Evolutionary conservation across 208 protist genomes (phyloP), one percentile per base, ranked within the genome.

Genomic region (Jaenimonas drosophilae): DNA sequence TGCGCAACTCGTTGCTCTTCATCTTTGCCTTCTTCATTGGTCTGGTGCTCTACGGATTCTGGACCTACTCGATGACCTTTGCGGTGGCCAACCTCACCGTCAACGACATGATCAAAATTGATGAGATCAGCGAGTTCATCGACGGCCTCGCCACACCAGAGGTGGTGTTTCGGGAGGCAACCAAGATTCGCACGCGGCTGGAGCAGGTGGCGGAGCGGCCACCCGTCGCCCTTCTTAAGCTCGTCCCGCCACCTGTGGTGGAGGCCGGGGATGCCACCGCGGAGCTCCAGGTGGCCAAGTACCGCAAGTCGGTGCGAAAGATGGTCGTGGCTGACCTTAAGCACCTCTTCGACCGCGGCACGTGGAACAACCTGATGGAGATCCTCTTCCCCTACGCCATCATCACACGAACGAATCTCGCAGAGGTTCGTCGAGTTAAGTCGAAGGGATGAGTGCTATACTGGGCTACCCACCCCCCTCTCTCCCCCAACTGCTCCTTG

Each of bases 41-140:
- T 3, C 26, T 91, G 1, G 59, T 95, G 14, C 61, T 95, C 19
- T 85, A 66, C 48, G 36, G 48, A 11, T 95, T 95, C 53, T 89
- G 76, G 71, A 43, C 48, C 4, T 93, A 93, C 41, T 70, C 91
- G 46, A 76, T 93, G 78, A 73, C 64, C 26, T 84, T 83, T 46
- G 76, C 76, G 9, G 24, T 85, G 20, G 21, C 39, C 9, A 93
- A 93, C 47, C 41, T 93, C 7, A 95, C 88, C 0, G 70, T 80
- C 38, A 93, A 95, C 51, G 88, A 95, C 28, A 60, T 84, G 42
- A 88, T 76, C 53, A 95, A 95, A 59, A 88, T 91, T 16, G 82
- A 88, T 16, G 73, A 90, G 44, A 64, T 80, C 14, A 62, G 66
- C 1, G 34, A 62, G 6, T 88, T 85, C 47, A 49, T 94, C 14